These are phyloP conservation scores for Aristolochia contorta DNA, from an alignment of 164 flowering plant species.

Conservation along the genomic window DNA sequence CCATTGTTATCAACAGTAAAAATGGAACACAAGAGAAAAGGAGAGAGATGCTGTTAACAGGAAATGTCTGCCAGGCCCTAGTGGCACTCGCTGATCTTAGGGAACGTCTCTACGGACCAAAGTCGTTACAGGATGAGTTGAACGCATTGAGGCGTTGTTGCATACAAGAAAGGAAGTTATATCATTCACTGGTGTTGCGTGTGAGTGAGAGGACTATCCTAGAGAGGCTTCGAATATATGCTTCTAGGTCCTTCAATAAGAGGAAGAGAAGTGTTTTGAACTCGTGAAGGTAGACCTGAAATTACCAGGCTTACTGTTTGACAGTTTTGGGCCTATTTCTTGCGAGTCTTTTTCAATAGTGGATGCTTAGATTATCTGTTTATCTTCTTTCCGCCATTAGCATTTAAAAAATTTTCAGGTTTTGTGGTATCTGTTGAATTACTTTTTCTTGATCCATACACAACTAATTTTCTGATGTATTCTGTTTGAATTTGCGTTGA, in stretches of 20 bases:
- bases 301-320: background rate
- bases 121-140: constrained; percentile 46
- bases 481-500: too few relatives aligned
- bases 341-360: too few relatives aligned
- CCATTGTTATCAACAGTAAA: constrained; percentile 14
- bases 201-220: constrained; percentile 75
- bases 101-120: constrained; percentile 47
- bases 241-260: constrained; percentile 15
- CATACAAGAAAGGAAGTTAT: constrained; percentile 38
- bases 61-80: constrained; percentile 48
- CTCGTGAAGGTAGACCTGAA: background rate
- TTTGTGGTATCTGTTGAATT: too few relatives aligned
- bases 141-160: constrained; percentile 27
- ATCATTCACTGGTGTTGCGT: constrained; percentile 62
- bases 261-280: constrained; percentile 1
- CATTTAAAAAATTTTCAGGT: too few relatives aligned
- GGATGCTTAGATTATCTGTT: too few relatives aligned
- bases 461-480: too few relatives aligned
- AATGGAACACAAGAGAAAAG: constrained; percentile 19
- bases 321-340: background rate
- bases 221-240: constrained; percentile 45
- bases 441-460: too few relatives aligned
- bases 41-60: constrained; percentile 39
- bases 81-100: constrained; percentile 58
- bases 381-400: too few relatives aligned